Evolutionary conservation across 371 early-diverging fungal genomes (phyloP), one percentile per base, ranked within the genome.

Genomic region (Apophysomyces trapeziformis): DNA sequence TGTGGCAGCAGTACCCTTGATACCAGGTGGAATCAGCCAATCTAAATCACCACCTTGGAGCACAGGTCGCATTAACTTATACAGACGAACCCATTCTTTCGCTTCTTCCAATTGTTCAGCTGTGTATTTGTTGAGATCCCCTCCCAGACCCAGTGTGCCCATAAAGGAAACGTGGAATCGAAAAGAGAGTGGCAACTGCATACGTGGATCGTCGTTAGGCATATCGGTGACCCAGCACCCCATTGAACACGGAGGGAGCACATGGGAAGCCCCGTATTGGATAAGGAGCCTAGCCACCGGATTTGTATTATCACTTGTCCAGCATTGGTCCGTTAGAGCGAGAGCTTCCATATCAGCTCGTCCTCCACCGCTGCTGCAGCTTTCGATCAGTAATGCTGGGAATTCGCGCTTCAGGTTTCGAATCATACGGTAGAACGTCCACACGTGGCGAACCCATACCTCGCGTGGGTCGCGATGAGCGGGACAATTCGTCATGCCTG

Each of bases 341-440:
- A 68, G 38, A 1, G 77, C 66, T 1, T 73, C 69, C 18, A 68
- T 32, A 62, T 83, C 83, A 16, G 76, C 72, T 11, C 83, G 68
- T 1, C 81, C 81, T 37, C 83, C 83, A 21, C 83, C 83, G 57
- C 82, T 79, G 9, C 72, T 69, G 35, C 83, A 83, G 9, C 71
- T 68, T 61, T 83, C 83, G n/a, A 80, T 72, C 37, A 60, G 39
- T 4, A 83, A 54, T 0, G 59, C 14, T 5, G 71, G 69, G 44
- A 68, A 75, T 0, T 64, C 63, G 1, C 39, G 43, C 45, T 74
- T 77, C 16, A 83, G 57, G 11, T 47, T 45, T 7, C 44, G 43
- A 0, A 83, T 38, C 44, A 83, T 36, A 9, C 41, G 14, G 38
- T 80, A 68, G 9, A 70, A 75, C 1, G 60, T 59, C 1, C 56